Base-by-base conservation (phyloP, 805 yeast genomes). In the Candida golubevii region DNA sequence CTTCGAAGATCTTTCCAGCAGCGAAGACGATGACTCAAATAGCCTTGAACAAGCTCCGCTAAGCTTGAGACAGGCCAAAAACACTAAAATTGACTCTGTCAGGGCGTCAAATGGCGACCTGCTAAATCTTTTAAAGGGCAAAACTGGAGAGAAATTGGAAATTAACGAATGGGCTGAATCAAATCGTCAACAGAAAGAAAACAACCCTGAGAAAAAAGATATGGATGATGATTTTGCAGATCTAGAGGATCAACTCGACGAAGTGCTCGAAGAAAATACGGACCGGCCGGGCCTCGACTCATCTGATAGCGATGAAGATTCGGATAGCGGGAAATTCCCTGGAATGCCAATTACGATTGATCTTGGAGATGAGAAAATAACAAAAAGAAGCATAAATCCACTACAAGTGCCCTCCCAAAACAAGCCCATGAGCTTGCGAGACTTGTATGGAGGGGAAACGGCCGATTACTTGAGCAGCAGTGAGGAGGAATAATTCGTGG, bases 221-320 rank as follows among this genome's bases (percentile, higher is more conserved):
- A 50, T 59, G 47, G 68, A 60, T 27, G 74, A 71, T 52, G 75
- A 70, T 27, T 71, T 71, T 46, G 65, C 65, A 34, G 75, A 70
- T 49, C 59, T 71, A 36, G 76, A 71, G 41, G 69, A 68, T 44
- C 71, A 71, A 46, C 53, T 71, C 32, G 63, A 69, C 42, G 73
- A 71, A 48, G 74, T 69, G 6, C 53, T 71, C 33, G 73, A 60
- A 30, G 63, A 36, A 18, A 61, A 15, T 55, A 58, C 11, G 47
- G 46, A 29, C 43, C 38, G 10, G 38, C 4, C 32, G 4, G 18
- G 32, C 26, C 36, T 15, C 18, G 28, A 23, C 8, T 33, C 26
- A 15, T 51, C 49, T 2, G 58, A 52, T 15, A 51, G 56, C 34
- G 67, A 58, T 34, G 60, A 61, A 2, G 67, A 65, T 26, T 51